phyloP scores from a whole-genome alignment of 2,329 filamentous ascomycete species.

The Lachnellula occidentalis region DNA sequence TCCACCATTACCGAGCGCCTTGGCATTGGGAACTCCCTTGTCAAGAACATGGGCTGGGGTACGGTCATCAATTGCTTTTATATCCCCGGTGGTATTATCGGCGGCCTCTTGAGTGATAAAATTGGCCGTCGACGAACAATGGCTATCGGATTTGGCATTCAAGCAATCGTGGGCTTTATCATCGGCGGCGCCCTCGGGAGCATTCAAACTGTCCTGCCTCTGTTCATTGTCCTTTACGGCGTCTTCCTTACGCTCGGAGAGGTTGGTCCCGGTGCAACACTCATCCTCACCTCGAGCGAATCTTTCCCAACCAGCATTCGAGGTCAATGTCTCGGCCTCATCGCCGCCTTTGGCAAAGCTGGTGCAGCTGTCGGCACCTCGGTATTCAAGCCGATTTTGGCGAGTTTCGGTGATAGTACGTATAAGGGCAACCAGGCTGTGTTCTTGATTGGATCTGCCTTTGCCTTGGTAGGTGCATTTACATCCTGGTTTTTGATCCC shows the following conservation, averaged over 20 bases:
- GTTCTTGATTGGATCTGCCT: constrained; percentile 46
- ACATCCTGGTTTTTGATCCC: constrained; percentile 43
- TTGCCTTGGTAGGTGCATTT: constrained; percentile 41
- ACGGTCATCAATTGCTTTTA: constrained; percentile 47
- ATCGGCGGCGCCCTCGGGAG: constrained; percentile 41
- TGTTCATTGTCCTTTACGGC: constrained; percentile 47
- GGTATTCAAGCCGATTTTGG: constrained; percentile 46
- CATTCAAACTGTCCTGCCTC: constrained; percentile 42
- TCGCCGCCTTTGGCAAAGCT: constrained; percentile 43
- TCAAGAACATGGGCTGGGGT: constrained; percentile 42
- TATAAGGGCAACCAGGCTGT: constrained; percentile 43
- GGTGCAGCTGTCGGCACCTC: constrained; percentile 46
- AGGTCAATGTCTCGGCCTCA: constrained; percentile 44
- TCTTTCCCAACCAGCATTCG: constrained; percentile 46
- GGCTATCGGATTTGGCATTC: constrained; percentile 43
- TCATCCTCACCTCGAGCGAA: constrained; percentile 38
- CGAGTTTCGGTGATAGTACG: constrained; percentile 35
- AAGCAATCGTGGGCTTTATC: constrained; percentile 43
- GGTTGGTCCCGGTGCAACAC: constrained; percentile 43
- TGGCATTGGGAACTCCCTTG: constrained; percentile 36
- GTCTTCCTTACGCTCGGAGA: constrained; percentile 45
- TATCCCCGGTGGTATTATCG: constrained; percentile 39
- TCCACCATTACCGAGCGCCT: constrained; percentile 44
- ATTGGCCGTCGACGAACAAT: constrained; percentile 47
- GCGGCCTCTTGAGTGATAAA: constrained; percentile 39